Base-by-base conservation (phyloP, 345 rosid genomes). In the Ceriops decandra region DNA sequence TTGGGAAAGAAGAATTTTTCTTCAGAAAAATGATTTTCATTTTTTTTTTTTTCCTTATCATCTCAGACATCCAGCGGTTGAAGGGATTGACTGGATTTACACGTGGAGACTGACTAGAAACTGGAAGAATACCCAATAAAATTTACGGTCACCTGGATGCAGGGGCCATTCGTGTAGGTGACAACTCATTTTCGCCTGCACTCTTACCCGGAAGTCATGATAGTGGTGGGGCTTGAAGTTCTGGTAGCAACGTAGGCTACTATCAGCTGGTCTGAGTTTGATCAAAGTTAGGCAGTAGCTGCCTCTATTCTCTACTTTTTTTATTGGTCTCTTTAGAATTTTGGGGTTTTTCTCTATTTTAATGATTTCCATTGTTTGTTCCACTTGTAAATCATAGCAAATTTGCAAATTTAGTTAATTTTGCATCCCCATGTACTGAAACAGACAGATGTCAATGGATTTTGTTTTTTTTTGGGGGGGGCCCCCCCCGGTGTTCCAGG, bases 231-330 rank as follows among this genome's bases (percentile, higher is more conserved):
- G 52, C 21, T 49, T 22, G 57, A 52, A 64, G 38, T 59, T 54
- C 57, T 32, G 70, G 51, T 62, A 67, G 26, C 5, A 27, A 24
- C 69, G 42, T 21, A 31, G 57, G 49, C 53, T 53, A 71, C 54
- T 72, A 38, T 63, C 63, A 58, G 73, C 72, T 70, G 70, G 74
- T 67, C 28, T 64, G 71, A 64, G 64, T 71, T 67, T 52, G 66
- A 59, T 30, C 70, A 65, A 69, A 53, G 26, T 42, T 56, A 68
- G 36, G 26, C 26, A 24, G 20, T 26, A 17, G 51, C 38, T 56
- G 46, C 62, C 57, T 20, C 1, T 53, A 63, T 35, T 62, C 59
- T 28, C 1, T 3, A 42, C 49, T 0, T 42, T 42, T 13, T 42
- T 13, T 36, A 36, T 36, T 36, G 46, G 46, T 36, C 46, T 42